Base-by-base conservation (phyloP, 148 eudicot species). In the Euryodendron excelsum region DNA sequence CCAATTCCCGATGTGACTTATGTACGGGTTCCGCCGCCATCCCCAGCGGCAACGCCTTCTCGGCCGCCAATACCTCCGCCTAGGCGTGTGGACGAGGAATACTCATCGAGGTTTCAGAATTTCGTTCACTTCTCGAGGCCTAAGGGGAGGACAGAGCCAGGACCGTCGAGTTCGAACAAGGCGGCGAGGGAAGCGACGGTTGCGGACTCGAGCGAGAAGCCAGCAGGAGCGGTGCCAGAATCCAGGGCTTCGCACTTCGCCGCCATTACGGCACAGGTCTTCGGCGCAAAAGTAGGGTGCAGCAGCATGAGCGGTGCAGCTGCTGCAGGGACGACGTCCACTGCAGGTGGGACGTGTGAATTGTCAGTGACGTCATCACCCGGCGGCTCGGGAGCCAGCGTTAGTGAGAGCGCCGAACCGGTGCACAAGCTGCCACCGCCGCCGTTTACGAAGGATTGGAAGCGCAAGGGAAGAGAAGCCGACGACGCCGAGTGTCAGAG, bases 201-300 rank as follows among this genome's bases (percentile, higher is more conserved):
- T 34, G 89, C 86, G 75, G 92, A 80, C 6, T 93, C 94, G 33
- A 88, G 82, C 69, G 83, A 59, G 23, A 79, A 84, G 48, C 84
- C 88, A 0, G 58, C 56, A 33, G 23, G 48, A 23, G 53, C n/a
- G 76, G 73, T 66, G 14, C 65, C 66, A 58, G 58, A 77, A 25
- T 33, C 75, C 58, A 76, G 80, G 64, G 70, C 53, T 64, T 64
- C 78, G 25, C 27, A 18, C 3, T 63, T 53, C 41, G 33, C 75
- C 37, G 75, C 55, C 25, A 85, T 79, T 30, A 11, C 67, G 30
- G 79, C 79, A n/a, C 89, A 75, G 37, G 75, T 76, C 11, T 44
- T 78, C 13, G 84, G 80, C 23, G 72, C 52, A 20, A 77, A 80
- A 28, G 58, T 67, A 62, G 34, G 67, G 37, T 28, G 76, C 69